Percentiles rank a stretch among this genome's conserved stretches.
Conservation (phyloP, 106 monocot species). For the Chionographis japonica region DNA sequence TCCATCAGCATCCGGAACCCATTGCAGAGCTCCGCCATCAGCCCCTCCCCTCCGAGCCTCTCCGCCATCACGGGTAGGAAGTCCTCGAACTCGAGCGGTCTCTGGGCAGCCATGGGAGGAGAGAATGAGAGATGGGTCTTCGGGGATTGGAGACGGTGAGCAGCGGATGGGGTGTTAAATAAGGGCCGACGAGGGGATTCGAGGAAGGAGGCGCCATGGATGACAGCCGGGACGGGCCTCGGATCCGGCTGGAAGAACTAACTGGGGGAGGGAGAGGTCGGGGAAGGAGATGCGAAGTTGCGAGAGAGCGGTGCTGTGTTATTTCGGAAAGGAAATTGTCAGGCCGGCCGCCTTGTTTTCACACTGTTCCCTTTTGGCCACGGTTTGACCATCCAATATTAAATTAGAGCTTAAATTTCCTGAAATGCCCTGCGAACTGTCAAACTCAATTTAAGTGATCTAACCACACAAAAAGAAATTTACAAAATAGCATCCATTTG, state of each 20-base stretch:
- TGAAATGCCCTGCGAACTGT: too few species aligned
- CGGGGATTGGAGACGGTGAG: conserved; percentile 5
- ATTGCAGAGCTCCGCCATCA: conserved; percentile 42
- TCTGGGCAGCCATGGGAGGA: too few species aligned
- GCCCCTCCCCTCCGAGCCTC: conserved; percentile 27
- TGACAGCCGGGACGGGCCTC: too few species aligned
- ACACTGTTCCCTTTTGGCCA: too few species aligned
- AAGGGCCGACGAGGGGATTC: not conserved
- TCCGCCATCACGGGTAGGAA: conserved; percentile 38
- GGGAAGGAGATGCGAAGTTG: not conserved
- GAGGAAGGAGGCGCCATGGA: too few species aligned
- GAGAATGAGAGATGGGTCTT: conserved; percentile 4
- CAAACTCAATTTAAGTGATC: too few species aligned
- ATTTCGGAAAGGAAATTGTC: too few species aligned
- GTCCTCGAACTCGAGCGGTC: conserved; percentile 26
- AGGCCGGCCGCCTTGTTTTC: too few species aligned
- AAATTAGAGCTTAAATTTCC: too few species aligned
- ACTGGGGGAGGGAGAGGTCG: not conserved
- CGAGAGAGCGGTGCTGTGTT: not conserved
- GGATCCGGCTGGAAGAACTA: not conserved
- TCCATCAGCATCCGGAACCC: conserved; percentile 48
- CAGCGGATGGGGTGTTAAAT: not conserved
- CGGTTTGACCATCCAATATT: too few species aligned
- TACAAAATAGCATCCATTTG: too few species aligned
- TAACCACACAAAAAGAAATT: too few species aligned